phyloP scores from a whole-genome alignment of 352 stramenopile genomes.

The Phytophthora vignae region DNA sequence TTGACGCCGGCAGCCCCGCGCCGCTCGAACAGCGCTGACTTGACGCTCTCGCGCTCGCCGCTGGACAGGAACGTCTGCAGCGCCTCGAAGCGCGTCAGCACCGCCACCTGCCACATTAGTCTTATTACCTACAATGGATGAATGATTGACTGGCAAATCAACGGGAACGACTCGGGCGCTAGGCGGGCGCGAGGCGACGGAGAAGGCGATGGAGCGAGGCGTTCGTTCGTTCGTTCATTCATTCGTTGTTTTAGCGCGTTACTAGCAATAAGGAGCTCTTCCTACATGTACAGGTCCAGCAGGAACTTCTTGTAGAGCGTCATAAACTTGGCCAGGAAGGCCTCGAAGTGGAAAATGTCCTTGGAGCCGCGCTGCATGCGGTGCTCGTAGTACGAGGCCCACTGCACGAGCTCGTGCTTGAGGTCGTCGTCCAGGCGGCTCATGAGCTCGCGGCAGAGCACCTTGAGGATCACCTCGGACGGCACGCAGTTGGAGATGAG shows the following conservation, averaged over 20 bases:
- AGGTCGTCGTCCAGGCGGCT: slow-evolving; percentile 95
- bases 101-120: slow-evolving; percentile 45
- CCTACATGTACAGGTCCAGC: slow-evolving; percentile 92
- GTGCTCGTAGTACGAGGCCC: slow-evolving; percentile 93
- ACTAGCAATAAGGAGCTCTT: background rate
- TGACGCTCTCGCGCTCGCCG: slow-evolving; percentile 37
- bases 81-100: slow-evolving; percentile 49
- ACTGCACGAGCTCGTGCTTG: slow-evolving; percentile 95
- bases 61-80: slow-evolving; percentile 46
- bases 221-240: slow-evolving; percentile 2
- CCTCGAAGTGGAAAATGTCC: slow-evolving; percentile 99
- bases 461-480: slow-evolving; percentile 96
- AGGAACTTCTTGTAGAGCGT: slow-evolving; percentile 99
- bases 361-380: slow-evolving; percentile 96
- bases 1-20: slow-evolving; percentile 11
- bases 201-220: background rate
- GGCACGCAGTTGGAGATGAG: slow-evolving; percentile 99
- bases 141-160: slow-evolving; percentile 22
- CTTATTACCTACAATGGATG: slow-evolving; percentile 4
- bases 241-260: slow-evolving; percentile 6
- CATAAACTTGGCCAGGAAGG: slow-evolving; percentile 99
- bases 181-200: background rate
- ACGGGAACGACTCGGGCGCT: background rate
- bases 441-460: slow-evolving; percentile 92
- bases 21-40: slow-evolving; percentile 31